Base-by-base conservation (phyloP, 2,329 filamentous ascomycete genomes). In the Talaromyces amestolkiae region DNA sequence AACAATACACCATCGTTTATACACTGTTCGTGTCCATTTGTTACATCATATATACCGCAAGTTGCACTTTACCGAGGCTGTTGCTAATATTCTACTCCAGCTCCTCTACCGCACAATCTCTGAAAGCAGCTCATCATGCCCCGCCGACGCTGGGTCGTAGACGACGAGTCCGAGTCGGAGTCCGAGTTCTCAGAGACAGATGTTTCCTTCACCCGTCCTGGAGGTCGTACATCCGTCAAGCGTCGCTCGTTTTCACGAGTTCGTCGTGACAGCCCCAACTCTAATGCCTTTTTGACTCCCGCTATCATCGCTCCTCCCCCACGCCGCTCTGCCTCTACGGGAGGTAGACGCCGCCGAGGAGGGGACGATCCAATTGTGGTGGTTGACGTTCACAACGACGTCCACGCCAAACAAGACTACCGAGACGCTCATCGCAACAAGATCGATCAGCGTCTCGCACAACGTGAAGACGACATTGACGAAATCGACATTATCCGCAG, bases 241-340 rank as follows among this genome's bases (percentile, higher is more conserved):
- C 71, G 70, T 39, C 76, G 76, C 54, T 78, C 76, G 27, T 58
- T 71, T 47, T 78, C 77, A 27, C 76, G 76, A 37, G 70, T 70
- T 54, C 76, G 72, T 33, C 69, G 62, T 51, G 62, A 62, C 24
- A 72, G 72, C 11, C 70, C 72, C 9, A 56, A 65, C 37, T 68
- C 67, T 49, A 74, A 70, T 63, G 70, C 67, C 64, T 72, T 70
- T 56, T 66, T 76, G 17, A 70, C 67, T 19, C 76, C 76, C 13
- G 65, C 69, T 13, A 56, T 74, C 19, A 60, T 65, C 49, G 59
- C 58, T 27, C 66, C 71, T 37, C 67, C 72, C 27, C 61, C 77
- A 6, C 71, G 72, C 41, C 76, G 77, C 4, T 78, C 77, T 2
- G 70, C 72, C 6, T 79, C 77, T 7, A 78, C 75, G 3, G 76